Percentiles rank a stretch among this genome's conserved stretches.
These are phyloP conservation scores for Neonectria faginata DNA, from an alignment of 2,329 filamentous ascomycete genomes.

Conservation along the genomic window DNA sequence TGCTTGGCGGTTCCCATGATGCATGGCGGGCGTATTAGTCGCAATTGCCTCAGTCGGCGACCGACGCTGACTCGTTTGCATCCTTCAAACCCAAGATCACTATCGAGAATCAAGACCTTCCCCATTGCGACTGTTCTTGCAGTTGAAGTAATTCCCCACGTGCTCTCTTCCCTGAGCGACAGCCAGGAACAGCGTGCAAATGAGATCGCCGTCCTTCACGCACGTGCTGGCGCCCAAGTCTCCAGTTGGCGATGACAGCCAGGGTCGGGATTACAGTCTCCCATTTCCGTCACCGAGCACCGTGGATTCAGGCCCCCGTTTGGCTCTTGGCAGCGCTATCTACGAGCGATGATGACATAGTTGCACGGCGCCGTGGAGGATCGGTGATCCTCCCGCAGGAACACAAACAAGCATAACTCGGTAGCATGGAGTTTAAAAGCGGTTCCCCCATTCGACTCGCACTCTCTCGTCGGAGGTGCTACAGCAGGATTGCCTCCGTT, in stretches of 20 bases:
- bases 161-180: constrained; percentile 23
- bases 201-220: constrained; percentile 25
- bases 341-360: constrained; percentile 3
- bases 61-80: background rate
- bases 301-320: background rate
- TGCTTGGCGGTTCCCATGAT: background rate
- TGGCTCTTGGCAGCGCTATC: constrained; percentile 13
- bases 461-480: background rate
- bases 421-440: constrained; percentile 4
- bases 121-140: constrained; percentile 3
- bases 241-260: constrained; percentile 35
- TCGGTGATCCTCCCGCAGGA: constrained; percentile 2
- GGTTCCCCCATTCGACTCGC: background rate
- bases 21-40: background rate
- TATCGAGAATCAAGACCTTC: background rate
- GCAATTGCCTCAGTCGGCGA: background rate
- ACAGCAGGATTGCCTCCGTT: background rate
- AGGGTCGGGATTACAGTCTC: constrained; percentile 12
- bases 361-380: background rate
- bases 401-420: constrained; percentile 25
- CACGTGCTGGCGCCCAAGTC: constrained; percentile 35
- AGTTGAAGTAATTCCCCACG: constrained; percentile 30
- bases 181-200: constrained; percentile 8
- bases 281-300: constrained; percentile 40
- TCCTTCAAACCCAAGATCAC: background rate